Base-by-base conservation (phyloP, 345 rosid species). In the Xanthoceras sorbifolium region DNA sequence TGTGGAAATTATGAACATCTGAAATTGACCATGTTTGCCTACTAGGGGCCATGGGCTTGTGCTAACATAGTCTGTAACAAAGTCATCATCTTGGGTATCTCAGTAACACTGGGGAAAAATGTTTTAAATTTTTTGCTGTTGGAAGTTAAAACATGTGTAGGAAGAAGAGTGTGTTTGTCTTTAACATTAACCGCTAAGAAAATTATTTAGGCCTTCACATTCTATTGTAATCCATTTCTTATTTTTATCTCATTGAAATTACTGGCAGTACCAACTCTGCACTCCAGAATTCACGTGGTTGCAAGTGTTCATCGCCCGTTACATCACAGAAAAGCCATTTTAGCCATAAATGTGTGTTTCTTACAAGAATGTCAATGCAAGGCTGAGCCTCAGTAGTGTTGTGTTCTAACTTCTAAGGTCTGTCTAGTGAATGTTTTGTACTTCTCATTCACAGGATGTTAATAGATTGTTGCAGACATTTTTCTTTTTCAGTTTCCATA, bases 61-160 rank as follows among this genome's bases (percentile, higher is more conserved):
- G 71, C 89, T 86, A 82, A 84, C 85, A 11, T 88, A 79, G 87
- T 67, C 54, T 86, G 76, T 81, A 79, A 74, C 79, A 70, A 77
- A 72, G 71, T 52, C 67, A 22, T 75, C 42, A 42, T 63, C 67
- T 54, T 18, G 40, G 68, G 74, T 54, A 57, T 61, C 28, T 55
- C 63, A 72, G 59, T 62, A 57, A 70, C 76, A 40, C 28, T 76
- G 77, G 67, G 69, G 70, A 54, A 6, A 54, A 65, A 68, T 72
- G 6, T 8, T 74, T 31, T 31, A 36, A 46, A 17, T 3, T 42
- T 64, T 65, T 73, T 25, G n/a, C 69, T 72, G 82, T 31, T 64
- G 74, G 75, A 65, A 67, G 46, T 55, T 68, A 1, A 42, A 60
- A 75, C 31, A 77, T 65, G 36, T 71, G 57, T 70, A 76, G 81